A percentile compares a stretch with the other conserved stretches of the same genome.
Evolutionary conservation across 106 monocot genomes (phyloP).

Genomic region (Vanilla planifolia): DNA sequence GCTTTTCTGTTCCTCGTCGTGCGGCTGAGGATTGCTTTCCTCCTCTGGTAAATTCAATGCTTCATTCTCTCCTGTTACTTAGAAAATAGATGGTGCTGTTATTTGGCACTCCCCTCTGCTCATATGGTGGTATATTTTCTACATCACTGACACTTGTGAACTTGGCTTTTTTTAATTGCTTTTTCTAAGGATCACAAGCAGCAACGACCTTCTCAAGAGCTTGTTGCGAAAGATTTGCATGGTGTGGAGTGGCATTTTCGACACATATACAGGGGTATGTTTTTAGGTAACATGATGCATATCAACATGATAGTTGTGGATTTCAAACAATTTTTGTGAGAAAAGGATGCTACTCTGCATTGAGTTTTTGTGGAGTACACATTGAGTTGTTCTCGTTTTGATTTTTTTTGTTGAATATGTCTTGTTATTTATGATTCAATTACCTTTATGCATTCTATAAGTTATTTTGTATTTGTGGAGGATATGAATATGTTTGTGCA

Average conservation of each 20-base stretch:
- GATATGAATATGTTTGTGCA: not conserved
- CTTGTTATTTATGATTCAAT: not conserved
- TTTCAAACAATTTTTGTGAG: conserved; percentile 4
- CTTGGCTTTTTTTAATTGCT: not conserved
- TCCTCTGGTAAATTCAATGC: conserved; percentile 53
- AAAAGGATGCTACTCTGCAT: not conserved
- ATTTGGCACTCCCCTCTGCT: too few relatives aligned
- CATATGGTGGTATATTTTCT: not conserved
- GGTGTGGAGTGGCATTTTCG: conserved; percentile 92
- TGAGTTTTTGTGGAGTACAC: not conserved
- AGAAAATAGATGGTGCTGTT: not conserved
- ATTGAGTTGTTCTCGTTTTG: not conserved
- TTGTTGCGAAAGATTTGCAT: conserved; percentile 92
- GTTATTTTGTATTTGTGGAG: too few relatives aligned
- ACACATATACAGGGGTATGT: conserved; percentile 85
- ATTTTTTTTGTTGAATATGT: not conserved
- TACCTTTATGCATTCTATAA: not conserved
- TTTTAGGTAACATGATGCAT: too few relatives aligned
- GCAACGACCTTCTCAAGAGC: conserved; percentile 96
- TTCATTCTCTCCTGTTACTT: not conserved
- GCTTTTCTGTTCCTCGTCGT: conserved; percentile 94
- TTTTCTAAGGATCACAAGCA: conserved; percentile 70
- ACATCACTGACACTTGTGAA: not conserved
- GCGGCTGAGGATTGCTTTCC: conserved; percentile 99
- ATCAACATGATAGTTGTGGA: not conserved